Evolutionary conservation across 148 eudicot genomes (phyloP).

Genomic region (Selenicereus undatus): DNA sequence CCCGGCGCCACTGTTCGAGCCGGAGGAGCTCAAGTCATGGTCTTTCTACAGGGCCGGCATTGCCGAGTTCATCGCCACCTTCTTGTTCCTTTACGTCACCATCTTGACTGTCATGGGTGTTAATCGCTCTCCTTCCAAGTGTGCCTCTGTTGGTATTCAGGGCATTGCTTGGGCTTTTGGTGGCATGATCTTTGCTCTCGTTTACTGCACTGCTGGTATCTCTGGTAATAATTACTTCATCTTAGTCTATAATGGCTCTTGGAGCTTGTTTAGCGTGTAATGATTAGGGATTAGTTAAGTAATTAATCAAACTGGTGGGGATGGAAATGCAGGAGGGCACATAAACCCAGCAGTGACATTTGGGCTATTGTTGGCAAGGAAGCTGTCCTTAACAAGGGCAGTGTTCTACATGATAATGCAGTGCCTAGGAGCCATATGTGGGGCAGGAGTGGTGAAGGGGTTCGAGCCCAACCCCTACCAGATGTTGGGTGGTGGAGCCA

Average conservation of each 20-base stretch:
- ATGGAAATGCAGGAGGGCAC: slow-evolving; percentile 9
- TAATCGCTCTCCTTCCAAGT: neutral
- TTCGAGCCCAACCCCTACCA: slow-evolving; percentile 13
- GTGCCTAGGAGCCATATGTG: slow-evolving; percentile 16
- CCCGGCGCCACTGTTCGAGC: slow-evolving; percentile 7
- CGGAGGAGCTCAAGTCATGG: slow-evolving; percentile 17
- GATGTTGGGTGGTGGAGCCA: slow-evolving; percentile 12
- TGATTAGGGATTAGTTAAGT: neutral
- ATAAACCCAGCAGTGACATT: slow-evolving; percentile 15
- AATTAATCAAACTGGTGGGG: neutral
- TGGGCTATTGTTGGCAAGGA: slow-evolving; percentile 19
- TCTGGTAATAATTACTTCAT: slow-evolving; percentile 2
- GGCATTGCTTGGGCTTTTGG: slow-evolving; percentile 25
- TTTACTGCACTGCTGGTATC: slow-evolving; percentile 25
- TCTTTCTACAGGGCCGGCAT: slow-evolving; percentile 7
- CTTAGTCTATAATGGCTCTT: too few relatives aligned
- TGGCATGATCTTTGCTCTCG: slow-evolving; percentile 20
- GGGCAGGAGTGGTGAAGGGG: slow-evolving; percentile 17
- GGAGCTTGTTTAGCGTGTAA: neutral
- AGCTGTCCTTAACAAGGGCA: slow-evolving; percentile 19
- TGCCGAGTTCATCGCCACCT: slow-evolving; percentile 7
- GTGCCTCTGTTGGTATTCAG: slow-evolving; percentile 17
- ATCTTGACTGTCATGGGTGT: slow-evolving; percentile 17
- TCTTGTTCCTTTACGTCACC: slow-evolving; percentile 8
- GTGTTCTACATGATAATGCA: slow-evolving; percentile 20